Evolutionary conservation across 345 rosid genomes (phyloP).

Genomic region (Lumnitzera littorea): DNA sequence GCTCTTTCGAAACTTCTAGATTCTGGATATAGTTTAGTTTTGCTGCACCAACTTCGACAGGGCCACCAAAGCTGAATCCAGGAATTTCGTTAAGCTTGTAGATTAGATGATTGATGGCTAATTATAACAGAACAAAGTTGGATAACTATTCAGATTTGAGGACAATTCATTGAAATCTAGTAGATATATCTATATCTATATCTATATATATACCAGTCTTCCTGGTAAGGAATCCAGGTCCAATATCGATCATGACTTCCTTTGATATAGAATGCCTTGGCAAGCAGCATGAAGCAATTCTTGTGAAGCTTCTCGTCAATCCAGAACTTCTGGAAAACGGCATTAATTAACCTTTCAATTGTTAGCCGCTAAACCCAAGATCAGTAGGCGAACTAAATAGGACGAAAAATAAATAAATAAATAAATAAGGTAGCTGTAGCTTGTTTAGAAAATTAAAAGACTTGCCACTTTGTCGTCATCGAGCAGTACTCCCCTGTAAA

Average conservation of each 20-base stretch:
- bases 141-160: neutral
- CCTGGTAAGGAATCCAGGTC: neutral
- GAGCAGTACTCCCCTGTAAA: too few species aligned
- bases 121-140: too few species aligned
- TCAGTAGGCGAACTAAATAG: too few species aligned
- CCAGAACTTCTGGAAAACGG: neutral
- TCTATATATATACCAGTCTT: neutral
- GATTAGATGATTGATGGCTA: too few species aligned
- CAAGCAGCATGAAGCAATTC: constrained; percentile 1
- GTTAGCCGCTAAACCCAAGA: too few species aligned
- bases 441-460: too few species aligned
- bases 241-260: neutral
- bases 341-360: too few species aligned
- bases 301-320: neutral
- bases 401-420: too few species aligned
- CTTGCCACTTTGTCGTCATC: too few species aligned
- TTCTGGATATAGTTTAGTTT: neutral
- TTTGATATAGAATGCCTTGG: neutral
- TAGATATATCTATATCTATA: too few species aligned
- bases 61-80: neutral
- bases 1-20: neutral
- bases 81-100: too few species aligned
- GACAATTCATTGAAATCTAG: neutral
- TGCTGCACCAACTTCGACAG: neutral
- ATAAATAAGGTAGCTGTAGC: too few species aligned